Evolutionary conservation across 805 yeast species (phyloP).

Genomic region (Torulaspora microellipsoides): DNA sequence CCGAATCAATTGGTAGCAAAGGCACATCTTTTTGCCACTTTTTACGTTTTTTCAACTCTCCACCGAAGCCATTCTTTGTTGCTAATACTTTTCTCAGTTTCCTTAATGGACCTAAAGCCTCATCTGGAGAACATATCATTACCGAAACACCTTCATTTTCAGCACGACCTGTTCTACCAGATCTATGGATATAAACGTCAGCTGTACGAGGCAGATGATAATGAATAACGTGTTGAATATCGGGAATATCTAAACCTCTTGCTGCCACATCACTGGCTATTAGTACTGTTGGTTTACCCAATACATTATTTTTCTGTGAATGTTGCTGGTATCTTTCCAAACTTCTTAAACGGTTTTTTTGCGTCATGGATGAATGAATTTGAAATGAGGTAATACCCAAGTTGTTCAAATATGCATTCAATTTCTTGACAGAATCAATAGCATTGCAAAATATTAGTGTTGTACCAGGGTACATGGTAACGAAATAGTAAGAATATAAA

Average conservation of each 20-base stretch:
- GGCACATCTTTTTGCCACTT: slow-evolving; percentile 55
- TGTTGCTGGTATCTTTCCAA: slow-evolving; percentile 72
- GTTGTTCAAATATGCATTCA: slow-evolving; percentile 69
- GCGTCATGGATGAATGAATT: slow-evolving; percentile 91
- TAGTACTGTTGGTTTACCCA: slow-evolving; percentile 57
- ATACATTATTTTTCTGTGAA: slow-evolving; percentile 36
- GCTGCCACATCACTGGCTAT: slow-evolving; percentile 98
- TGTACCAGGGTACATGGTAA: slow-evolving; percentile 80
- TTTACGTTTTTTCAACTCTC: slow-evolving; percentile 29
- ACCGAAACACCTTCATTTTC: slow-evolving; percentile 91
- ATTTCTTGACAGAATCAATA: slow-evolving; percentile 88
- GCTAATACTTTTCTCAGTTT: slow-evolving; percentile 62
- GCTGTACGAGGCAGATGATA: slow-evolving; percentile 94
- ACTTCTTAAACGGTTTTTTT: slow-evolving; percentile 82
- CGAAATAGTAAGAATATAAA: slow-evolving; percentile 80
- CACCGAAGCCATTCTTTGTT: slow-evolving; percentile 15
- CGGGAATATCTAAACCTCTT: slow-evolving; percentile 90
- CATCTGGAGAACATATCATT: slow-evolving; percentile 89
- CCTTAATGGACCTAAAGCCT: slow-evolving; percentile 80
- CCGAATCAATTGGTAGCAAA: slow-evolving; percentile 71
- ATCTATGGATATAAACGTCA: slow-evolving; percentile 89
- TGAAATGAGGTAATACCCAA: slow-evolving; percentile 66
- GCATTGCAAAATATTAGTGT: slow-evolving; percentile 90
- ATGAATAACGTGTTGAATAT: slow-evolving; percentile 89
- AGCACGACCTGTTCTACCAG: slow-evolving; percentile 98